Evolutionary conservation across 768 basidiomycete species (phyloP), one percentile per base, ranked within the genome.

Genomic region (Lanmaoa pseudosensibilis): DNA sequence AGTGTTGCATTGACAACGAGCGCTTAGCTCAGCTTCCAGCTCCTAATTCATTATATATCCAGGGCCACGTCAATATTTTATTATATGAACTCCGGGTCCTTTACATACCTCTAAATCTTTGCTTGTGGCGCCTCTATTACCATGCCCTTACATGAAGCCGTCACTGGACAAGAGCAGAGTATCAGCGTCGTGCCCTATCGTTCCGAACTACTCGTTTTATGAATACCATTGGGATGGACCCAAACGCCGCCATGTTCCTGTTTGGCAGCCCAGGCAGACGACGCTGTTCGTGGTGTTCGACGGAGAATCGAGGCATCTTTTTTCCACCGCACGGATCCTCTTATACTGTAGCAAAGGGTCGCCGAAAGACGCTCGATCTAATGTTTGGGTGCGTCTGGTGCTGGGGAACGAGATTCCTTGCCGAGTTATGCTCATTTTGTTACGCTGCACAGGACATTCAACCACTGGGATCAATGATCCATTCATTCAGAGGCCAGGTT

Each of bases 151-250:
- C 59, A 64, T 64, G 63, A 65, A 65, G 52, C 54, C 43, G 25
- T 61, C 63, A 65, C 63, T 56, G 47, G 63, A 61, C 43, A 65
- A 54, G 57, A 50, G 52, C 41, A 60, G 56, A 41, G 40, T 37
- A 30, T 64, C 62, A 16, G 32, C 38, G 21, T 53, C 63, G 18
- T 23, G 52, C 36, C 15, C 50, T 19, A 7, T n/a, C 7, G 21
- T 40, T 40, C 63, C 55, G 9, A 50, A 54, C 36, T 51, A 46
- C 45, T 65, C 62, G 9, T 36, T 68, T 3, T 59, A 65, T 2
- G 65, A 67, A 12, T 55, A 59, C 25, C 50, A 68, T 39, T 67
- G 63, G 66, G 58, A 68, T 18, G 66, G 63, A 23, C 65, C 66
- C 8, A 68, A 49, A 40, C 60, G 66, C 9, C 15, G 25, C 12